Evolutionary conservation across 257 asterid species (phyloP).

Genomic region (Plantago ovata): DNA sequence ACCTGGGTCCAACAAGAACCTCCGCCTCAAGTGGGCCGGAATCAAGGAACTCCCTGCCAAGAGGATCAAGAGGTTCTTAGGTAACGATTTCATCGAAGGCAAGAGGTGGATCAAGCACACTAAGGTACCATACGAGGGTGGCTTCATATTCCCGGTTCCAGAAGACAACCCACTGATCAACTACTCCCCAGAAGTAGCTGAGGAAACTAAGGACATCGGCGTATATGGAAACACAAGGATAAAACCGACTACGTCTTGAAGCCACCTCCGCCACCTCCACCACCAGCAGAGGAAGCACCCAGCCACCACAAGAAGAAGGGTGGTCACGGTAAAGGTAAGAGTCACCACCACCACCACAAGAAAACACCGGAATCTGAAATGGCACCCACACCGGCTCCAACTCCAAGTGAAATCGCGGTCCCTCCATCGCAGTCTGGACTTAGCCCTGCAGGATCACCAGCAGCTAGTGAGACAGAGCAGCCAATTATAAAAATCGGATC

Average conservation of each 20-base stretch:
- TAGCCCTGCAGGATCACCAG: neutral
- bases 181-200: slow-evolving; percentile 58
- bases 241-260: slow-evolving; percentile 15
- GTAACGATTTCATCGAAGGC: slow-evolving; percentile 45
- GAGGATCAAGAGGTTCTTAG: slow-evolving; percentile 55
- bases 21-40: slow-evolving; percentile 60
- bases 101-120: slow-evolving; percentile 43
- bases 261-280: neutral
- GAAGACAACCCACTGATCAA: slow-evolving; percentile 33
- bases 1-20: slow-evolving; percentile 49
- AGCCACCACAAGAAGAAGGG: neutral
- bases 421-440: neutral
- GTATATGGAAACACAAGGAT: neutral
- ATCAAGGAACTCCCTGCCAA: slow-evolving; percentile 55
- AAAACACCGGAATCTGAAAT: neutral
- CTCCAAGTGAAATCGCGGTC: neutral
- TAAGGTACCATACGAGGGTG: slow-evolving; percentile 43
- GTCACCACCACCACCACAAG: too few relatives aligned
- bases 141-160: slow-evolving; percentile 54
- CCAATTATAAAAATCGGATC: neutral
- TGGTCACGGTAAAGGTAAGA: too few relatives aligned
- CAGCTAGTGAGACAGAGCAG: neutral
- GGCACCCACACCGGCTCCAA: neutral
- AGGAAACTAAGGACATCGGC: slow-evolving; percentile 64
- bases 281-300: neutral